Evolutionary conservation across 2,329 filamentous ascomycete species (phyloP), one percentile per base, ranked within the genome.

Genomic region (Sporothrix variecibatus): DNA sequence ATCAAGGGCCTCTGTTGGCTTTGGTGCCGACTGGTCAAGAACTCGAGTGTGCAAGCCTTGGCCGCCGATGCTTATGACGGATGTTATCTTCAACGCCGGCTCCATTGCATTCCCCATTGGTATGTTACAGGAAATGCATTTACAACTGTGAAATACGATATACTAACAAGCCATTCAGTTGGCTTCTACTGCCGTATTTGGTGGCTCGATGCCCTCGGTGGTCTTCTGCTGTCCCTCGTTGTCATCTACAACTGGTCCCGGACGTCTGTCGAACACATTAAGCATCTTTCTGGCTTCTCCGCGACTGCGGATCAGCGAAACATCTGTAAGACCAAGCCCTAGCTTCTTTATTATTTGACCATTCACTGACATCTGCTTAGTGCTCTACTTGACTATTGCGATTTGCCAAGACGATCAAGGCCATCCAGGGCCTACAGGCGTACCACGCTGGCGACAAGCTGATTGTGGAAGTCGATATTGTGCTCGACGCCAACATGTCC

Each of bases 301-400:
- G 93, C 93, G 5, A 90, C 91, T 0, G 91, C 93, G 0, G 93
- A 95, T 78, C 92, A 96, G 84, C 88, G 94, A 40, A 97, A 96
- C 80, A 89, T 97, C 65, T 83, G 83, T 84, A 76, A 74, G 82
- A 78, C 2, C 53, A 17, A 17, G 8, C 26, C n/a, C 17, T 0
- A 8, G 2, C 8, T 34, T 6, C 6, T 9, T 3, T 3, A 4
- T 4, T 1, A 43, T 11, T 38, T 51, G 8, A 20, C 58, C 34
- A 40, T 69, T n/a, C 40, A 12, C 49, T 46, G 3, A 75, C 56
- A 31, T 15, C 3, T 34, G 7, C 17, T 1, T 72, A 85, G 82
- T 97, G 28, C 86, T 97, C 0, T 98, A 98, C 83, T 88, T 97
- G 78, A 96, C 94, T 1, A 97, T 97, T 97, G 93, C 92, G 95